A percentile compares a stretch with the other conserved stretches of the same genome.
These are phyloP conservation scores for Erysimum pusillum DNA, from an alignment of 441 rosid genomes.

Conservation along the genomic window DNA sequence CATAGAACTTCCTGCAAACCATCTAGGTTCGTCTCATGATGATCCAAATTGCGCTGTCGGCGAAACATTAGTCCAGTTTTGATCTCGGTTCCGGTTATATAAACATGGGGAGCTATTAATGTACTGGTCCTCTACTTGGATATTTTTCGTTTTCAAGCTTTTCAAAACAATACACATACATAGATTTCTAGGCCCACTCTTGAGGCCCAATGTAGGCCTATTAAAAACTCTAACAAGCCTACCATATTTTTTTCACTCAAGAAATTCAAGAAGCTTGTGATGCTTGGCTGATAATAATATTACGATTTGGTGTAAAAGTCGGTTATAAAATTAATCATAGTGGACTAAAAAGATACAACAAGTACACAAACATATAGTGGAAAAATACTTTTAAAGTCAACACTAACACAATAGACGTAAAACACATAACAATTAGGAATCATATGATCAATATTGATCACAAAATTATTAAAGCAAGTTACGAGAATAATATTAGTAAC, in stretches of 20 bases:
- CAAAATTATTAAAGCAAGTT: slow-evolving; percentile 6
- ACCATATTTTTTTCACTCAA: not conserved
- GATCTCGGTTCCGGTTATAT: too few relatives aligned
- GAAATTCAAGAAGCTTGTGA: not conserved
- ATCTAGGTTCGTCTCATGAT: too few relatives aligned
- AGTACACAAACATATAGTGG: not conserved
- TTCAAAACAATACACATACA: not conserved
- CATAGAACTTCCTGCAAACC: too few relatives aligned
- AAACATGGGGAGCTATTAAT: not conserved
- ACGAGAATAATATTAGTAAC: not conserved
- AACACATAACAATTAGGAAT: not conserved
- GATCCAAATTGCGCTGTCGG: too few relatives aligned
- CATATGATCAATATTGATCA: not conserved
- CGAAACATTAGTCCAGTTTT: too few relatives aligned
- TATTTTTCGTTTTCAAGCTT: not conserved
- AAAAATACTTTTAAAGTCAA: not conserved
- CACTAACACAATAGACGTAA: not conserved
- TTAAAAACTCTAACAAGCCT: not conserved
- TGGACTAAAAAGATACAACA: not conserved
- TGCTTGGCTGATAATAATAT: not conserved
- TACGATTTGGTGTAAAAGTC: not conserved
- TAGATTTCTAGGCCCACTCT: slow-evolving; percentile 10
- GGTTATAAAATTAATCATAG: not conserved
- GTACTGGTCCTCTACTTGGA: not conserved
- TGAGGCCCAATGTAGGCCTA: slow-evolving; percentile 10